Evolutionary conservation across 106 monocot genomes (phyloP).

Genomic region (Narthecium ossifragum): DNA sequence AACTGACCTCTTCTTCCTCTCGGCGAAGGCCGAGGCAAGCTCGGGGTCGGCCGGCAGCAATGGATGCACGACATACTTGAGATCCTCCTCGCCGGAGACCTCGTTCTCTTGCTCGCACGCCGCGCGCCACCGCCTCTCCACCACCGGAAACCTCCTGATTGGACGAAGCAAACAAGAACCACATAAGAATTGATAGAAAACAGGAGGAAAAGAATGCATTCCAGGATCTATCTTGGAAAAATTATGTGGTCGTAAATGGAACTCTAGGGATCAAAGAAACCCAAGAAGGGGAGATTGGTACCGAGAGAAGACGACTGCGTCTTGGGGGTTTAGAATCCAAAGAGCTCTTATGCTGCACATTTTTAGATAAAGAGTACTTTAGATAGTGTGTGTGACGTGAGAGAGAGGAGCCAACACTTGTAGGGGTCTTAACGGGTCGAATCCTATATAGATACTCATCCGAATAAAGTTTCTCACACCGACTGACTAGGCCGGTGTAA

Average conservation of each 20-base stretch:
- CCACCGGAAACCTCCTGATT: slow-evolving; percentile 79
- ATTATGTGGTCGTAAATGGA: too few relatives aligned
- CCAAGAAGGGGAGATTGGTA: slow-evolving; percentile 7
- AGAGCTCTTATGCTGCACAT: slow-evolving; percentile 81
- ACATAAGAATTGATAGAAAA: background rate
- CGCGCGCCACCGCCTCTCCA: slow-evolving; percentile 83
- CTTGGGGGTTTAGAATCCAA: slow-evolving; percentile 74
- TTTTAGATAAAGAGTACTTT: too few relatives aligned
- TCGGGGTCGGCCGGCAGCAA: slow-evolving; percentile 57
- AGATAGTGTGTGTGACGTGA: too few relatives aligned
- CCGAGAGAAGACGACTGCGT: slow-evolving; percentile 88
- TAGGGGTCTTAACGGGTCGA: too few relatives aligned
- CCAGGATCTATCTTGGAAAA: too few relatives aligned
- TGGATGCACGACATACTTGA: background rate
- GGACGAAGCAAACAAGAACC: background rate
- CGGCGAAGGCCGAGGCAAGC: slow-evolving; percentile 58
- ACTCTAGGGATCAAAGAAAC: background rate
- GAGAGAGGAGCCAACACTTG: too few relatives aligned
- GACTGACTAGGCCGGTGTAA: too few relatives aligned
- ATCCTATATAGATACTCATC: too few relatives aligned
- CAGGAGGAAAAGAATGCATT: background rate
- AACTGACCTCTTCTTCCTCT: slow-evolving; percentile 50
- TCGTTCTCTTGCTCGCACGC: slow-evolving; percentile 51
- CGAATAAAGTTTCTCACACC: too few relatives aligned
- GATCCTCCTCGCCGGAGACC: background rate